Percentiles rank a stretch among this genome's conserved stretches.
phyloP scores from a whole-genome alignment of 345 rosid species.

The Melaleuca quinquenervia region DNA sequence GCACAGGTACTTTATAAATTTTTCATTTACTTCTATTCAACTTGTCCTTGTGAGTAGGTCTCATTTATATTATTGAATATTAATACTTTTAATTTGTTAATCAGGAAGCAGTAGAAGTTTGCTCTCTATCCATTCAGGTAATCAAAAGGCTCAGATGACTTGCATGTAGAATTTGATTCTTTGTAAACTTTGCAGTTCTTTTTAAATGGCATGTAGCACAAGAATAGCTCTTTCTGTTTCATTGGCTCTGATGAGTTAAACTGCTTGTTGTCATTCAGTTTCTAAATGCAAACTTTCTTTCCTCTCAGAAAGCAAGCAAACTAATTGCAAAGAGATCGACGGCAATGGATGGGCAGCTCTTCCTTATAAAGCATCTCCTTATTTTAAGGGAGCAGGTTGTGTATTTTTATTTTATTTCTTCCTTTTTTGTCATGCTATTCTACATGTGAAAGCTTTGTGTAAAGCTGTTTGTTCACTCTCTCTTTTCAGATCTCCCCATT shows the following conservation, averaged over 20 bases:
- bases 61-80: background rate
- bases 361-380: conserved; percentile 87
- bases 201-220: background rate
- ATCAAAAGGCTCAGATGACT: background rate
- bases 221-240: background rate
- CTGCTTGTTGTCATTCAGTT: background rate
- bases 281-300: background rate
- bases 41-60: background rate
- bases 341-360: conserved; percentile 90
- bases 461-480: conserved; percentile 1
- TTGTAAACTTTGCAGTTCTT: background rate
- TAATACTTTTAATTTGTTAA: conserved; percentile 7
- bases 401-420: conserved; percentile 4
- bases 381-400: conserved; percentile 90
- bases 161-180: background rate
- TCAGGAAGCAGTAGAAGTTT: conserved; percentile 98
- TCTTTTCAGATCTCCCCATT: conserved; percentile 78
- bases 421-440: conserved; percentile 2
- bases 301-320: conserved; percentile 81
- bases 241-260: background rate
- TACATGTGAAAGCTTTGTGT: background rate
- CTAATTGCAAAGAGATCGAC: conserved; percentile 68
- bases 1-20: conserved; percentile 55
- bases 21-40: background rate
- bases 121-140: conserved; percentile 83